Base-by-base conservation (phyloP, 2,329 filamentous ascomycete species). In the Fusarium temperatum region DNA sequence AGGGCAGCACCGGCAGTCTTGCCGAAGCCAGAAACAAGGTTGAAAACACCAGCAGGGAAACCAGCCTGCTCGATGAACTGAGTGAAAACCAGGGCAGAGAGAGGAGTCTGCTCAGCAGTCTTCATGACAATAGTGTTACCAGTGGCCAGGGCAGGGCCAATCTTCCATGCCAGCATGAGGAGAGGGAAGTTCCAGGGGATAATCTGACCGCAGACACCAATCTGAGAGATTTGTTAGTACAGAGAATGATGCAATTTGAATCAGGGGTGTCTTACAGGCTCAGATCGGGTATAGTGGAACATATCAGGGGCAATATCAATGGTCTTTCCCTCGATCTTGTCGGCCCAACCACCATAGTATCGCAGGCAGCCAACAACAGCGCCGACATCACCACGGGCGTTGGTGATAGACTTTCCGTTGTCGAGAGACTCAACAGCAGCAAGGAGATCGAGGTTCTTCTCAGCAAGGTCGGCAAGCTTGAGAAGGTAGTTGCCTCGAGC, bases 141-240 rank as follows among this genome's bases (percentile, higher is more conserved):
- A 42, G 90, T 90, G 75, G 91, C 91, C 78, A 94, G 85, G 50
- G 92, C 92, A 55, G 92, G 92, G 68, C 89, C 91, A 71, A 94
- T 91, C 89, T 97, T 97, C 94, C 94, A 97, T 60, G 89, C 88
- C 81, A 88, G 88, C 93, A 95, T 95, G 80, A 93, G 89, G 51
- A 96, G 85, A 13, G 93, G 93, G 85, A 94, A 96, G 87, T 96
- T 96, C 93, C 93, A 95, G 72, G 94, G 94, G 78, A 96, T 96
- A 80, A 96, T 95, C 83, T 96, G 94, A 80, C 92, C 94, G 82
- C 94, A 95, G 68, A 95, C 92, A 83, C 93, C 93, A 74, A 93
- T 86, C 81, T 83, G 44, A 35, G 39, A 57, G 32, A 5, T 12
- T 32, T 51, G 57, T 78, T 73, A 77, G 69, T 60, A 39, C 18